Conservation (phyloP, 768 basidiomycete species). For the Lactarius evosmus region DNA sequence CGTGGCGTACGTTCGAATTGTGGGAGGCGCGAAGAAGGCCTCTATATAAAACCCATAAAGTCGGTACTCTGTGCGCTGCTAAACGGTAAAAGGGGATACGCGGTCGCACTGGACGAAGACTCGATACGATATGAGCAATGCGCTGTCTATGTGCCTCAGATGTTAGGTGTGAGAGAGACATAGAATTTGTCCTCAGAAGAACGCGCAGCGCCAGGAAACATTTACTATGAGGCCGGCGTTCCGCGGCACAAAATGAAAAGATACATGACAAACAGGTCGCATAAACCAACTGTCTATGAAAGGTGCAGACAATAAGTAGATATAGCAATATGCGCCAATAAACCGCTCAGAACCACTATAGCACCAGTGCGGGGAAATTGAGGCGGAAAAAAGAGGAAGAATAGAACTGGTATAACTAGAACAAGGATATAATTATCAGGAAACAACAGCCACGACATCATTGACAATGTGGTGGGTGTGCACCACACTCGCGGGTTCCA, state of each 20-base stretch:
- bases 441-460: constrained; percentile 11
- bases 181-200: no score
- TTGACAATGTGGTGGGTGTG: constrained; percentile 11
- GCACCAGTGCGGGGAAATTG: background rate
- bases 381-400: background rate
- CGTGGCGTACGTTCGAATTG: constrained; percentile 49
- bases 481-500: constrained; percentile 10
- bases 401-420: constrained; percentile 9
- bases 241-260: background rate
- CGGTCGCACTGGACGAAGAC: constrained; percentile 41
- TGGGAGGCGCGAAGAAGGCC: constrained; percentile 58
- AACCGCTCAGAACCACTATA: constrained; percentile 5
- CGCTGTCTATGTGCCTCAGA: constrained; percentile 7
- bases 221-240: background rate
- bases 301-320: constrained; percentile 9
- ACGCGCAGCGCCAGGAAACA: background rate
- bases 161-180: no score
- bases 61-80: constrained; percentile 70
- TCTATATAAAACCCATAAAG: constrained; percentile 73
- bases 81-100: constrained; percentile 66
- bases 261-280: background rate
- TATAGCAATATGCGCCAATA: constrained; percentile 16
- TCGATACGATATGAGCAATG: background rate
- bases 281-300: constrained; percentile 1
- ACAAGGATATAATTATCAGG: constrained; percentile 15